Conservation (phyloP, 2,329 filamentous ascomycete species). For the Paracorniculantispora psalliotae region DNA sequence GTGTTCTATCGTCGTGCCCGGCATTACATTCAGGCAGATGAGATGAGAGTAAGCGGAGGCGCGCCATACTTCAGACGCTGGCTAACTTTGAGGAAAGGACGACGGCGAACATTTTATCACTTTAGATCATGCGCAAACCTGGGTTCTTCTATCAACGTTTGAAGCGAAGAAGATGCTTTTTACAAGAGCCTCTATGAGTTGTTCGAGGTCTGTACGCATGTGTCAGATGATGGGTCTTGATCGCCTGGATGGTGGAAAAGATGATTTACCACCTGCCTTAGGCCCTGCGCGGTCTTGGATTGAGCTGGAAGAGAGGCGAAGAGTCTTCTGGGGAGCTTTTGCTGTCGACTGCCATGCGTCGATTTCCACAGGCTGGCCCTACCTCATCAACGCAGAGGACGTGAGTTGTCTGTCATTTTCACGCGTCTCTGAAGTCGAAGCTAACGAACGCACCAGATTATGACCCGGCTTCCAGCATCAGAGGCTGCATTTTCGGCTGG, state of each 20-base stretch:
- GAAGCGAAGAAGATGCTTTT: conserved; percentile 86
- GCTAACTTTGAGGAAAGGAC: conserved; percentile 37
- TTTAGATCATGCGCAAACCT: conserved; percentile 74
- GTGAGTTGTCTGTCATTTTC: conserved; percentile 28
- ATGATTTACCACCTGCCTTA: conserved; percentile 69
- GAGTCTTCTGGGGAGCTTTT: conserved; percentile 83
- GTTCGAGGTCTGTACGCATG: conserved; percentile 64
- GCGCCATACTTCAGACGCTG: too few species aligned
- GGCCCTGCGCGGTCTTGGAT: conserved; percentile 72
- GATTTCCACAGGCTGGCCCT: conserved; percentile 87
- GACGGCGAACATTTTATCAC: conserved; percentile 76
- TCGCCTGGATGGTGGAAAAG: conserved; percentile 60
- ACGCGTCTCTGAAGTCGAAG: not conserved
- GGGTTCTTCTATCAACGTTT: conserved; percentile 68
- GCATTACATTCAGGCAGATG: conserved; percentile 77
- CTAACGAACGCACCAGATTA: conserved; percentile 43
- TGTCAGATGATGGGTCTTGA: conserved; percentile 83
- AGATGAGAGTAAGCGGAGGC: conserved; percentile 59
- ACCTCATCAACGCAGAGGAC: conserved; percentile 70
- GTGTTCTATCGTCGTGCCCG: conserved; percentile 78
- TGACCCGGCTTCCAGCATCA: conserved; percentile 72
- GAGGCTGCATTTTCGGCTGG: conserved; percentile 72
- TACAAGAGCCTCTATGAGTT: conserved; percentile 78
- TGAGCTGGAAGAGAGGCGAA: conserved; percentile 68
- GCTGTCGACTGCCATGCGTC: conserved; percentile 79